Conservation (phyloP, 2,329 filamentous ascomycete species). For the Neophaeococcomyces aloes region DNA sequence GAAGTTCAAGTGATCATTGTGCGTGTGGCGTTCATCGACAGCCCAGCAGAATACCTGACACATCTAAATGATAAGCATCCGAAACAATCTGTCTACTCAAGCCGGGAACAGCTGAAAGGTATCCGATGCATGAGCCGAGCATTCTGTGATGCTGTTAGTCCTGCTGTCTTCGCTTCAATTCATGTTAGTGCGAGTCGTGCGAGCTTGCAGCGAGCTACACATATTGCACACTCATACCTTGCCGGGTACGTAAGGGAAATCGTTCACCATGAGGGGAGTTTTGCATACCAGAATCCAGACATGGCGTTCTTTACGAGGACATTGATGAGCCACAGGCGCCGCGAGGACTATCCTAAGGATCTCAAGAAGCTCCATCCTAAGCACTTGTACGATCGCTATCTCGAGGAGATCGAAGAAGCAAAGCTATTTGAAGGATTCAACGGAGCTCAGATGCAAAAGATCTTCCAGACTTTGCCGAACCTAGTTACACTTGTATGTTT, state of each 20-base stretch:
- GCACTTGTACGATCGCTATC: not conserved
- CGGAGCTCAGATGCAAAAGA: not conserved
- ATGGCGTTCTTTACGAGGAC: not conserved
- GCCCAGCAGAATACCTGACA: not conserved
- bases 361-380: not conserved
- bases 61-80: not conserved
- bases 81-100: not conserved
- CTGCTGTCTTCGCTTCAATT: constrained; percentile 5
- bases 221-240: not conserved
- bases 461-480: not conserved
- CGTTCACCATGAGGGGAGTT: constrained; percentile 2
- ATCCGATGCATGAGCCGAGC: not conserved
- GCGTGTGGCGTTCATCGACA: too few relatives aligned
- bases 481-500: not conserved
- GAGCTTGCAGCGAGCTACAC: not conserved
- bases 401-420: constrained; percentile 1
- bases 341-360: constrained; percentile 2
- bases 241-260: constrained; percentile 2
- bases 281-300: not conserved
- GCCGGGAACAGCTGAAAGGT: not conserved
- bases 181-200: not conserved
- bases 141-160: constrained; percentile 4
- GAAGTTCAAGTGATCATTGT: too few relatives aligned
- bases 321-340: not conserved
- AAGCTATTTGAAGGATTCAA: not conserved